These are phyloP conservation scores for Cryphonectria nitschkei DNA, from an alignment of 2,329 filamentous ascomycete species.

Conservation along the genomic window DNA sequence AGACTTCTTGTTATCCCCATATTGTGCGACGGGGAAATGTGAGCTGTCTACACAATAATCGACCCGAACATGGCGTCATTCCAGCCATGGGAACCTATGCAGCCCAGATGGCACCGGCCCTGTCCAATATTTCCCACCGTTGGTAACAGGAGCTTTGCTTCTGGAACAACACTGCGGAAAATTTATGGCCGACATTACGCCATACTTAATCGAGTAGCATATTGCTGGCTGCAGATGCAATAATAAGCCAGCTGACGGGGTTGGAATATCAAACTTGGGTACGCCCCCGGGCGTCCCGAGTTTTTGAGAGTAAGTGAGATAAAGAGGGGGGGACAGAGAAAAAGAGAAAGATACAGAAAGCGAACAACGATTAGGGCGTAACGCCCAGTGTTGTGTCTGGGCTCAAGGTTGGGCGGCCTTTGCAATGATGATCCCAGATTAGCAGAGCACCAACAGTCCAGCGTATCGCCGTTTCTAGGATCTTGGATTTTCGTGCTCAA, in stretches of 20 bases:
- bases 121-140: not conserved
- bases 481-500: not conserved
- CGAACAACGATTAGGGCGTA: not conserved
- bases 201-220: slow-evolving; percentile 31
- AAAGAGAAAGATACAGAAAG: not conserved
- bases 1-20: not conserved
- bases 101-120: not conserved
- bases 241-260: slow-evolving; percentile 42
- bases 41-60: slow-evolving; percentile 16
- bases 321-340: not conserved
- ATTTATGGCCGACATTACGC: slow-evolving; percentile 35
- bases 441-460: not conserved
- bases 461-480: not conserved
- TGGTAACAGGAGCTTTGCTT: not conserved
- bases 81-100: not conserved
- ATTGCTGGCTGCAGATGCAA: slow-evolving; percentile 41
- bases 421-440: not conserved
- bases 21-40: not conserved
- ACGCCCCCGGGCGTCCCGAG: not conserved
- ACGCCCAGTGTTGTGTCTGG: not conserved
- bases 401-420: not conserved
- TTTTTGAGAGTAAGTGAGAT: not conserved
- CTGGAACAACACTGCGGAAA: not conserved
- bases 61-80: slow-evolving; percentile 9
- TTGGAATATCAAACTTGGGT: slow-evolving; percentile 15